phyloP scores from a whole-genome alignment of 1,284 basidiomycete species.

The Pyrrhoderma lamaoense region DNA sequence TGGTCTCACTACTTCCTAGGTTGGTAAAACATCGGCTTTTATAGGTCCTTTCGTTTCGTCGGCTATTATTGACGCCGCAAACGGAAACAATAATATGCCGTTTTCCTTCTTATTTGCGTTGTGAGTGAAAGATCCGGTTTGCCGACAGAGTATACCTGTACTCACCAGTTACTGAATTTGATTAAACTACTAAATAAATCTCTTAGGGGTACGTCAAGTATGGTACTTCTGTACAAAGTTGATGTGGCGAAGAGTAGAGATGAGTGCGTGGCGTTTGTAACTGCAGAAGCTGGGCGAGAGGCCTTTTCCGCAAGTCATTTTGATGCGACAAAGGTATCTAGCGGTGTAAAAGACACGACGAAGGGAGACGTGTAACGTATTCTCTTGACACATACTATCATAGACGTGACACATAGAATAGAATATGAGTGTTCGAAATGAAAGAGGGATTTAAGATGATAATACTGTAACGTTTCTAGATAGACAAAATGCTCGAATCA shows the following conservation, averaged over 20 bases:
- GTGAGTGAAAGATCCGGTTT: conserved; percentile 33
- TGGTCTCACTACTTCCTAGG: conserved; percentile 28
- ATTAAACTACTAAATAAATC: background rate
- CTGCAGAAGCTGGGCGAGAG: conserved; percentile 45
- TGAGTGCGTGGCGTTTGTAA: conserved; percentile 59
- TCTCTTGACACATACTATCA: too few relatives aligned
- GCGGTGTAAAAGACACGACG: too few relatives aligned
- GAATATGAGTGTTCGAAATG: too few relatives aligned
- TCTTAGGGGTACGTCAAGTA: conserved; percentile 52
- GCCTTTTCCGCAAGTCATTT: conserved; percentile 32
- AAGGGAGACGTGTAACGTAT: too few relatives aligned
- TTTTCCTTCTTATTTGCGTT: conserved; percentile 74
- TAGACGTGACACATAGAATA: too few relatives aligned
- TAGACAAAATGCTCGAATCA: too few relatives aligned
- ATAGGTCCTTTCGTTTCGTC: conserved; percentile 75
- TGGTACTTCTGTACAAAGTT: conserved; percentile 58
- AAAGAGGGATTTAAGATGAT: too few relatives aligned
- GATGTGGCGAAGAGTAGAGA: conserved; percentile 62
- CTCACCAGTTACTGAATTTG: background rate
- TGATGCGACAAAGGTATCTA: background rate
- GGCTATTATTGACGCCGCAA: conserved; percentile 62
- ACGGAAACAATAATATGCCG: conserved; percentile 73
- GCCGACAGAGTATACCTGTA: too few relatives aligned
- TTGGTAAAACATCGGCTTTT: conserved; percentile 76
- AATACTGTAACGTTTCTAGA: too few relatives aligned